Base-by-base conservation (phyloP, 805 yeast genomes). In the Cyberlindnera bimundalis region DNA sequence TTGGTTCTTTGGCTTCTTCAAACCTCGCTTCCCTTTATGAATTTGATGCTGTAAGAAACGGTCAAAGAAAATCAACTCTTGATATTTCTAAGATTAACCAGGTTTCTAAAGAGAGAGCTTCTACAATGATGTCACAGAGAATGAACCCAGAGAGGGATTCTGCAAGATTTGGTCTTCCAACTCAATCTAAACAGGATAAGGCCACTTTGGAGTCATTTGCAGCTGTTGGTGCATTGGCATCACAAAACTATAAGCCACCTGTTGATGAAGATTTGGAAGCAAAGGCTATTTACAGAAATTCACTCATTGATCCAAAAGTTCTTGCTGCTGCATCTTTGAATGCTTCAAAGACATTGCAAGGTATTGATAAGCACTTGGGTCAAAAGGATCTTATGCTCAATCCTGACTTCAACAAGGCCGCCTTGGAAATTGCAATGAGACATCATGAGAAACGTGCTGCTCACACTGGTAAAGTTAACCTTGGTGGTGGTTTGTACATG, bases 401-500 rank as follows among this genome's bases (percentile, higher is more conserved):
- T 51, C 76, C 76, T 14, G 78, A 74, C 33, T 73, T 67, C 57
- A 87, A 87, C 65, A 78, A 78, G 48, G 74, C 75, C 48, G 97
- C 96, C 2, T 71, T 83, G 39, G 79, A 81, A 23, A 66, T 84
- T 47, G 96, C 96, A 2, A 84, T 84, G 58, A 74, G 75, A 47
- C 78, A 79, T 53, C 68, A 74, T 34, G 76, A 74, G 36, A 79
- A 76, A 58, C 74, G 91, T 55, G 51, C 56, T 35, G 68, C 71
- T 1, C 39, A 42, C 46, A 59, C 67, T 47, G 78, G 80, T 48
- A 76, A 81, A 60, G 68, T 88, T 53, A 73, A 87, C 56, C 65
- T 91, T 47, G 99, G 99, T 45, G 96, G 95, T 47, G 98, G 97
- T 2, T 71, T 86, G 43, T 76, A 73, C 55, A 78, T 91, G 74